Evolutionary conservation across 805 yeast genomes (phyloP), one percentile per base, ranked within the genome.

Genomic region (Cyberlindnera samutprakarnensis): DNA sequence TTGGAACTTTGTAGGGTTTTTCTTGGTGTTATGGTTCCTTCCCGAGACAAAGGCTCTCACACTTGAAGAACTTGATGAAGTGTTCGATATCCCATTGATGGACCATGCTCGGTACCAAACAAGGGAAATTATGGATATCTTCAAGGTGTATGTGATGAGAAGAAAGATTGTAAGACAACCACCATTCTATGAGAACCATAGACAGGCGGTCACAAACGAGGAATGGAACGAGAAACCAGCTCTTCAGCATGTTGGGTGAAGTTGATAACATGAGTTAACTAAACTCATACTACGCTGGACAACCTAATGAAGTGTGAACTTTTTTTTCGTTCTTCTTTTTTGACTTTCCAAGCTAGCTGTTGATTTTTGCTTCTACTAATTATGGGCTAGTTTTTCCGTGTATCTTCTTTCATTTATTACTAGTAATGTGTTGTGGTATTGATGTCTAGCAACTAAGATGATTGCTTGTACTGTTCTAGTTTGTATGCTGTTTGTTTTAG

Each of bases 1-100:
- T 11, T 80, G 90, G 88, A 84, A 84, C 54, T 45, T 75, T 36
- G 61, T 75, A 33, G 84, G 83, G 0, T 77, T 76, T 62, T 73
- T 76, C 59, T 45, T 83, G 47, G 83, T 81, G 5, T 67, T 83
- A 33, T 76, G 81, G 68, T 63, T 79, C 53, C 61, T 80, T 37
- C 82, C 84, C 3, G 85, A 77, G 50, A 77, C 85, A 5, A 73
- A 72, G 53, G 71, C 73, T 14, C 61, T 75, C 47, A 76, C 85
- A 0, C 62, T 78, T 53, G 86, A 78, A 56, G 86, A 78, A 51
- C 63, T 78, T 54, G 85, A 78, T 50, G 81, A 75, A 30, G 83
- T 78, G 21, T 78, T 78, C 47, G 70, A 67, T 29, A 79, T 78
- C 13, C 70, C 80, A n/a, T 46, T 70, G 29, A 38, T 57, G 36